Percentiles rank a stretch among this genome's conserved stretches.
Evolutionary conservation across 2,329 filamentous ascomycete species (phyloP).

Genomic region (Clarireedia homoeocarpa): DNA sequence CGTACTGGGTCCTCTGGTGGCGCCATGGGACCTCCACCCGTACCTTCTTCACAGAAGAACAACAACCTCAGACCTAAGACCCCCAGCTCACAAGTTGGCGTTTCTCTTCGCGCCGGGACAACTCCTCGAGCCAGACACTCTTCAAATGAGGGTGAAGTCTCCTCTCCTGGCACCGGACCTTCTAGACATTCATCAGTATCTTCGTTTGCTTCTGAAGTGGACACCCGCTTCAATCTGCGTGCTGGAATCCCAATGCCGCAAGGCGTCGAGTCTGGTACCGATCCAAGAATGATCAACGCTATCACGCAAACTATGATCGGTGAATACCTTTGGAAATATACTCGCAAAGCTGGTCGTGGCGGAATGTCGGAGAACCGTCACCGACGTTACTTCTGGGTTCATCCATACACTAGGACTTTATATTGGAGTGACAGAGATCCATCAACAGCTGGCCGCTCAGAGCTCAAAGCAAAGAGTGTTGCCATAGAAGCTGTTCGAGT

Average conservation of each 20-base stretch:
- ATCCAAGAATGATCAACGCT: slow-evolving; percentile 97
- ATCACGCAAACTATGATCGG: slow-evolving; percentile 99
- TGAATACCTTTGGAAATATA: slow-evolving; percentile 99
- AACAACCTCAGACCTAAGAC: slow-evolving; percentile 49
- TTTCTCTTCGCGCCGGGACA: slow-evolving; percentile 44
- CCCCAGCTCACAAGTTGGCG: slow-evolving; percentile 40
- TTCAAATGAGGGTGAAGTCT: slow-evolving; percentile 41
- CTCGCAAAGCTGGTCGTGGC: slow-evolving; percentile 81
- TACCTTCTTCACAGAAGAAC: slow-evolving; percentile 60
- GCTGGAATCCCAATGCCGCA: slow-evolving; percentile 44
- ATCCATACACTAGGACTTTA: slow-evolving; percentile 90
- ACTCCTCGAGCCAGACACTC: slow-evolving; percentile 43
- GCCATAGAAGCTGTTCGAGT: slow-evolving; percentile 85
- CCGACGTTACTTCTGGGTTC: slow-evolving; percentile 96
- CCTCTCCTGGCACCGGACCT: slow-evolving; percentile 36
- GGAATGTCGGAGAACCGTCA: slow-evolving; percentile 87
- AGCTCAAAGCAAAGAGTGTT: slow-evolving; percentile 79
- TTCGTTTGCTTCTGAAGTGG: slow-evolving; percentile 90
- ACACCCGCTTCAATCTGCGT: slow-evolving; percentile 78
- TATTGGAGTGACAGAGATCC: slow-evolving; percentile 97
- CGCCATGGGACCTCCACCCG: slow-evolving; percentile 75
- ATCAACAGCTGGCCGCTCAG: slow-evolving; percentile 64
- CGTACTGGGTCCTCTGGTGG: slow-evolving; percentile 42
- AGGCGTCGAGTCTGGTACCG: slow-evolving; percentile 65
- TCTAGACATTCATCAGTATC: slow-evolving; percentile 80